Evolutionary conservation across 2,329 filamentous ascomycete genomes (phyloP), one percentile per base, ranked within the genome.

Genomic region (Monosporascus sp.): DNA sequence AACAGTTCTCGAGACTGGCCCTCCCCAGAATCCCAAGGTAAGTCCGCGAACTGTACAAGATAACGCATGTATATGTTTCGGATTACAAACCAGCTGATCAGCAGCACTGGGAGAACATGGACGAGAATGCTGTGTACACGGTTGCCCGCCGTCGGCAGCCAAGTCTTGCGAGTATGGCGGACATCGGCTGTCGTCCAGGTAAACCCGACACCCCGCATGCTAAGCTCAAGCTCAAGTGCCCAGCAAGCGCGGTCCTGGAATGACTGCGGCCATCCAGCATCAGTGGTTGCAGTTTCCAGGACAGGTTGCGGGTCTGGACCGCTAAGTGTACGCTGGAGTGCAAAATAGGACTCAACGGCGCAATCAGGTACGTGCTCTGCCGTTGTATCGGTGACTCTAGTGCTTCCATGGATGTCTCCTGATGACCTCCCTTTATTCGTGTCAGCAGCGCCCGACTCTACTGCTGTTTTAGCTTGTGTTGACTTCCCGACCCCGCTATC

Each of bases 131-230:
- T 72, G 54, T 75, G 72, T 9, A 71, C 41, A 6, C 72, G 65
- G 50, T 73, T 72, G 18, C 57, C 51, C 8, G 71, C 64, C 3
- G 69, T 73, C 0, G 73, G 72, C 5, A 73, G 58, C 73, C 72
- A 75, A 0, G 72, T 74, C 57, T 70, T 70, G 35, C 67, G 67
- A 5, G 72, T 73, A 56, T 75, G 72, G 9, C 72, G 67, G 2
- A 75, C 71, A 51, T 75, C 72, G 6, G 72, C 72, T 2, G 71
- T 74, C 20, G 70, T 72, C 72, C 72, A 74, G 0, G 72, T 73
- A 58, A 75, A 75, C 41, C 72, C 72, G 7, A 72, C 69, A 18
- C 73, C 72, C 15, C 72, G 66, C 73, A 75, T 75, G 38, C 65
- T 68, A 3, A 74, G 61, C 57, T 74, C 72, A 24, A 75, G 64